Conservation (phyloP, 495 filamentous ascomycete genomes). For the Cudoniella acicularis region DNA sequence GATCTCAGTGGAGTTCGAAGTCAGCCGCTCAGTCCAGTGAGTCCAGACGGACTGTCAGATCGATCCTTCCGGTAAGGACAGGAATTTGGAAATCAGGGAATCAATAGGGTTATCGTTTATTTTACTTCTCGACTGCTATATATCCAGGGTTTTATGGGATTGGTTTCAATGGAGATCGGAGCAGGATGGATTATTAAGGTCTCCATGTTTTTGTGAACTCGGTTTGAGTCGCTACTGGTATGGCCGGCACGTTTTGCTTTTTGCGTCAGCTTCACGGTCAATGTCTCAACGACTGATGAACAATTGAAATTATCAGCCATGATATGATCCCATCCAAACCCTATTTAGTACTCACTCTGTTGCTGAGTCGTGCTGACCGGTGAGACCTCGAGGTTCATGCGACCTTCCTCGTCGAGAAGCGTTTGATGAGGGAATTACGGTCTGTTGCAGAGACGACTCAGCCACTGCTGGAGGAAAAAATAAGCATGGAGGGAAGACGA, state of each 20-base stretch:
- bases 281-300: slow-evolving; percentile 16
- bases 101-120: slow-evolving; percentile 1
- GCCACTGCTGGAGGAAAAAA: neutral
- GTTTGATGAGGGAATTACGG: neutral
- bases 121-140: slow-evolving; percentile 15
- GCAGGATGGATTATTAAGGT: slow-evolving; percentile 3
- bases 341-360: no score
- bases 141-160: slow-evolving; percentile 21
- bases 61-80: slow-evolving; percentile 18
- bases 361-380: neutral
- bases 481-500: neutral
- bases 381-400: neutral
- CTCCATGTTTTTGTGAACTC: neutral
- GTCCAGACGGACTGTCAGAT: slow-evolving; percentile 24
- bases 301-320: slow-evolving; percentile 2
- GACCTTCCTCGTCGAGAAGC: neutral
- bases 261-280: slow-evolving; percentile 1
- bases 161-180: slow-evolving; percentile 12
- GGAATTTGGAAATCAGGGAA: neutral
- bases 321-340: slow-evolving; percentile 4
- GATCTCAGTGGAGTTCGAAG: slow-evolving; percentile 65
- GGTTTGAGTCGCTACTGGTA: slow-evolving; percentile 1
- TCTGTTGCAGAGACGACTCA: neutral
- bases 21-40: slow-evolving; percentile 57
- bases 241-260: slow-evolving; percentile 14